Evolutionary conservation across 2,329 filamentous ascomycete genomes (phyloP).

Genomic region (Penicillium sp.): DNA sequence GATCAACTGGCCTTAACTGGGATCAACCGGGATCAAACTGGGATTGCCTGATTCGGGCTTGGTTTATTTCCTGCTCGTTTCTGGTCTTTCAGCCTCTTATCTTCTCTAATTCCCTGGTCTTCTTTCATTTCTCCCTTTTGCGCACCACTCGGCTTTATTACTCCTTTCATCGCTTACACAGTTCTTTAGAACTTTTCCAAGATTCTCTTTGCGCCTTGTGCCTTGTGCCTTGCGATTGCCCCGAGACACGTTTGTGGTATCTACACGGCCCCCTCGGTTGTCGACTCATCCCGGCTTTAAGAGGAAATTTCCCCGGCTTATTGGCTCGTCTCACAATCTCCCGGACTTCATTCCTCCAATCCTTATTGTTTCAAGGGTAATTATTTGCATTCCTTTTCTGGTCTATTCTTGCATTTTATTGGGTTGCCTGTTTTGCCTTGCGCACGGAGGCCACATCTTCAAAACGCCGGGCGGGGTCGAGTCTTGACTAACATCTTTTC

Average conservation of each 20-base stretch:
- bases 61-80: conserved; percentile 3
- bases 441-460: conserved; percentile 7
- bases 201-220: not conserved
- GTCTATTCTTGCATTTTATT: conserved; percentile 5
- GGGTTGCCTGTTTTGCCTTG: conserved; percentile 13
- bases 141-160: not conserved
- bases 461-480: conserved; percentile 9
- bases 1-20: not conserved
- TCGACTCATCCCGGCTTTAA: conserved; percentile 16
- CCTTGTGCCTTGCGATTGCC: not conserved
- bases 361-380: conserved; percentile 8
- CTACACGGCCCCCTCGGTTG: conserved; percentile 16
- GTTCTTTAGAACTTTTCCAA: conserved; percentile 1
- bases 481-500: conserved; percentile 4
- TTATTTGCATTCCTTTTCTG: conserved; percentile 5
- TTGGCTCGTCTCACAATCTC: not conserved
- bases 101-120: not conserved
- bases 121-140: conserved; percentile 1
- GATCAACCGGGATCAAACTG: not conserved
- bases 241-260: conserved; percentile 10
- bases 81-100: not conserved
- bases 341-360: conserved; percentile 3
- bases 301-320: conserved; percentile 4
- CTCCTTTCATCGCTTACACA: conserved; percentile 9
- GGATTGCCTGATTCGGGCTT: conserved; percentile 12